Base-by-base conservation (phyloP, 106 monocot genomes). In the Gastrodia elata region DNA sequence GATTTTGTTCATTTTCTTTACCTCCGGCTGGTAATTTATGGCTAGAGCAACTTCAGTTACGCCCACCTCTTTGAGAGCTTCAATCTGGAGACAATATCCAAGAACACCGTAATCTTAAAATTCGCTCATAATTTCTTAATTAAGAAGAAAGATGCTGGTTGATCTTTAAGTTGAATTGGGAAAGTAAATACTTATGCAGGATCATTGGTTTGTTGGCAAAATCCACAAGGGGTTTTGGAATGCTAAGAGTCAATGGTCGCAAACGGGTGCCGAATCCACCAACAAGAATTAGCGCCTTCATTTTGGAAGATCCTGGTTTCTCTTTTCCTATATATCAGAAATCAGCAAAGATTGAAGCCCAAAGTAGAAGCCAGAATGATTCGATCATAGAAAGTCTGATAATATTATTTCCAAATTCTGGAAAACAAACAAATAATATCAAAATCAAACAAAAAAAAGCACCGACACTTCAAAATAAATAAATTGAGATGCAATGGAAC, bases 201-300 rank as follows among this genome's bases (percentile, higher is more conserved):
- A 87, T 87, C 87, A 87, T 87, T 39, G 87, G 87, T 43, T 87
- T 87, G 75, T 87, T 87, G 13, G 77, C 87, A 74, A 87, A 87
- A 68, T 87, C 87, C 52, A 87, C 87, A 11, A 87, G 81, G 8
- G 87, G 87, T 69, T 87, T 87, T 3, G 87, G 87, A 68, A 87
- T 74, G 59, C 87, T 87, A 46, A 87, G 81, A 24, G 87, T 87
- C 71, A 87, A 70, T 37, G 87, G 87, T 35, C 87, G 75, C 68
- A 87, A 80, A n/a, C 87, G 83, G 42, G 87, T 87, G 11, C 87
- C 87, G n/a, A 87, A 87, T 39, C 87, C 87, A 75, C 87, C 87
- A 27, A 87, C 87, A 24, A 87, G 83, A 76, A 87, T 84, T 16
- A 87, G 72, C 5, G 87, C 87, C 81, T 87, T 87, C 87, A 87